These are phyloP conservation scores for Teunomyces kruisii DNA, from an alignment of 805 yeast genomes.

Conservation along the genomic window DNA sequence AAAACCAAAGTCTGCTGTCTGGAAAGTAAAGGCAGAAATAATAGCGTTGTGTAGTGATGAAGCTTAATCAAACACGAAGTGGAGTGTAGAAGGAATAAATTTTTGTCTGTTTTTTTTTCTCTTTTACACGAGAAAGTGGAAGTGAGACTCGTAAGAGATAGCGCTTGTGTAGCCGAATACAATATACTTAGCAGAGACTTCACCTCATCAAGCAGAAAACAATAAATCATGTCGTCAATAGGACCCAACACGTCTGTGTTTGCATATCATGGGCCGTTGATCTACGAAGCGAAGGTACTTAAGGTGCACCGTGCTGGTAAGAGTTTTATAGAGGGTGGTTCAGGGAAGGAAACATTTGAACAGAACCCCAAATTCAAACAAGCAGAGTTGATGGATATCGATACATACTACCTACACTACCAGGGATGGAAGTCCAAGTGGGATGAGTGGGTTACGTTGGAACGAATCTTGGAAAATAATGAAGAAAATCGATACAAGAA, in stretches of 20 bases:
- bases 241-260: conserved; percentile 29
- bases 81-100: neutral
- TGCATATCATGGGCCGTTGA: conserved; percentile 88
- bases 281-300: conserved; percentile 83
- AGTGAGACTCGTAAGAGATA: neutral
- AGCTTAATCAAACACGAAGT: neutral
- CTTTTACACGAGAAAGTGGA: neutral
- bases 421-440: conserved; percentile 94
- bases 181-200: neutral
- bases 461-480: conserved; percentile 65
- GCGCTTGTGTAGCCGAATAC: neutral
- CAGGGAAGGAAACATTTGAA: conserved; percentile 38
- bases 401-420: conserved; percentile 74
- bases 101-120: conserved; percentile 1
- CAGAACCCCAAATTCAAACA: conserved; percentile 23
- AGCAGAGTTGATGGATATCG: conserved; percentile 26
- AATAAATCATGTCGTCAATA: neutral
- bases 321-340: conserved; percentile 38
- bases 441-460: conserved; percentile 91
- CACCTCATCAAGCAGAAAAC: neutral
- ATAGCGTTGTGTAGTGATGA: neutral
- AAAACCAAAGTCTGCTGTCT: neutral
- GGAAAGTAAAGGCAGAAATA: neutral
- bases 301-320: conserved; percentile 59
- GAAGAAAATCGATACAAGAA: conserved; percentile 67